A percentile compares a stretch with the other conserved stretches of the same genome.
Evolutionary conservation across 108 stramenopile species (phyloP).

Genomic region (Nitzschia sp.): DNA sequence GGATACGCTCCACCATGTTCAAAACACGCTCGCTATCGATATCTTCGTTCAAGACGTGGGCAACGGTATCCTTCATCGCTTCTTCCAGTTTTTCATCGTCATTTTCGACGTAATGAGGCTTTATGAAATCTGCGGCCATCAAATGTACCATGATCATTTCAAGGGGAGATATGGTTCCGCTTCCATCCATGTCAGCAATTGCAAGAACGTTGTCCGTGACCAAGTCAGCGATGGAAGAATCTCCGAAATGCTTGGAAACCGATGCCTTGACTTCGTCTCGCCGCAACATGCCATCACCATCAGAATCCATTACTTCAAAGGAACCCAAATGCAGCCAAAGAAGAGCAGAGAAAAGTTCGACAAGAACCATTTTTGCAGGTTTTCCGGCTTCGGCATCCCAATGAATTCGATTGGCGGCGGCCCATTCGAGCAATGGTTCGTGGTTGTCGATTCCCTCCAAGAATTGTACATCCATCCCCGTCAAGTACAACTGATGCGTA

Average conservation of each 20-base stretch:
- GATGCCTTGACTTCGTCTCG: conserved; percentile 35
- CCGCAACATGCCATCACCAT: conserved; percentile 45
- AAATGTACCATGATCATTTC: conserved; percentile 35
- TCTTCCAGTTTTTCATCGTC: not conserved
- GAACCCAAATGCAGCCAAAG: conserved; percentile 49
- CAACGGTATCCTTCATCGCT: not conserved
- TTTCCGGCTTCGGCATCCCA: conserved; percentile 20
- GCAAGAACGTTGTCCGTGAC: conserved; percentile 42
- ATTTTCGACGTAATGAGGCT: not conserved
- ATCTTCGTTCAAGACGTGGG: conserved; percentile 2
- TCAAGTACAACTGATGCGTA: conserved; percentile 27
- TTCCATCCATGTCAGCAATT: conserved; percentile 42
- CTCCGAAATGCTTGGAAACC: conserved; percentile 17
- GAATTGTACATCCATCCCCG: conserved; percentile 31
- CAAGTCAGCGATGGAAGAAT: conserved; percentile 27
- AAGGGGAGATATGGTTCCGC: conserved; percentile 39
- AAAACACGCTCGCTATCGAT: not conserved
- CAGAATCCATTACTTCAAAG: conserved; percentile 43
- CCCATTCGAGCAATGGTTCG: conserved; percentile 49
- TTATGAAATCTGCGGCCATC: conserved; percentile 30
- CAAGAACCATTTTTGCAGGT: conserved; percentile 36
- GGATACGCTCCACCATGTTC: conserved; percentile 3
- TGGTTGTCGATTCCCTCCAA: conserved; percentile 52
- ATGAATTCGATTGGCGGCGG: not conserved
- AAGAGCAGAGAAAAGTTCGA: conserved; percentile 38